Base-by-base conservation (phyloP, 257 asterid genomes). In the Ilex asprella region DNA sequence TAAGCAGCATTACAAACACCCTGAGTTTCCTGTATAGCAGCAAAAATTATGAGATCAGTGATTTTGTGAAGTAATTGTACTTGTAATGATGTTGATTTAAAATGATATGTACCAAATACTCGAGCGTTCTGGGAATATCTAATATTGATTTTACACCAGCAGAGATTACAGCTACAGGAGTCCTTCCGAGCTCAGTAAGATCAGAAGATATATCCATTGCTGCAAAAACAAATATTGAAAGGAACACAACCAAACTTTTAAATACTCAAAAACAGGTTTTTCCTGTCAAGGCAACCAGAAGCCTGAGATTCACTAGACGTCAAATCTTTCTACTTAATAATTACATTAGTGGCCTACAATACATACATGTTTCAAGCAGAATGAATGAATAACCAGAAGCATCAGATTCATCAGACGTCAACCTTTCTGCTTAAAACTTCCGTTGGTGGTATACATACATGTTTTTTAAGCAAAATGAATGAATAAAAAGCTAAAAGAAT, bases 121-220 rank as follows among this genome's bases (percentile, higher is more conserved):
- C 99, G 13, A 93, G 81, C 32, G 99, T 93, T 75, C 89, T 82
- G 58, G 95, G 68, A 75, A 93, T 89, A 74, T 93, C 99, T 75
- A 93, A 76, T 74, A 93, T 89, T 57, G 99, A 89, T 68, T 92
- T 92, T 46, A 80, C 93, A 65, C 99, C 99, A 16, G 97, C 99
- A 61, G 89, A 92, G 69, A 89, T 70, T 69, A 92, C 99, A 58
- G 96, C 75, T 27, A 92, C 93, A 31, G 95, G 95, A 46, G 90
- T 89, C 84, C 85, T 83, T 70, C 97, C 97, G 64, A 92, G 85
- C 87, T 89, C 99, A 35, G 83, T 83, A 27, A 92, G 94, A 75
- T 92, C 97, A 47, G 99, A 93, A 67, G 99, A 93, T 64, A 93
- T 73, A 77, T 93, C 99, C 92, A 93, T 76, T 59, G 99, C 99